Conservation (phyloP, 768 basidiomycete genomes). For the Rhodotorula sphaerocarpa region DNA sequence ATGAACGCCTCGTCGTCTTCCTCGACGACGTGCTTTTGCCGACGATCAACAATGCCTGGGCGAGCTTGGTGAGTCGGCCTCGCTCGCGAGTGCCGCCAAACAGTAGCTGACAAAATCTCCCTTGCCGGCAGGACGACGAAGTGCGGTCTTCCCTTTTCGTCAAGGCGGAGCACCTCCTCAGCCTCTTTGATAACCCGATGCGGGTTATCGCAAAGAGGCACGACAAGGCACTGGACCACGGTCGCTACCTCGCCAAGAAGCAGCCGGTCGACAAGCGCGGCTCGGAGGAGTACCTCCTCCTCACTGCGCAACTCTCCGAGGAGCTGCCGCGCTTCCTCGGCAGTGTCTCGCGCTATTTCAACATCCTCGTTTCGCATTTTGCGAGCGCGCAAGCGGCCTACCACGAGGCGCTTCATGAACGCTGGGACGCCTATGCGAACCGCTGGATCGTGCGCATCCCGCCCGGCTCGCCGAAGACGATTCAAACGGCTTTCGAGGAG, state of each 20-base stretch:
- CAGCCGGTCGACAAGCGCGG: slow-evolving; percentile 24
- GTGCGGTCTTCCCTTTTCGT: slow-evolving; percentile 27
- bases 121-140: slow-evolving; percentile 27
- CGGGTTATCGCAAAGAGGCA: slow-evolving; percentile 37
- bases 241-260: slow-evolving; percentile 28
- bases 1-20: slow-evolving; percentile 33
- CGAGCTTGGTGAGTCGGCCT: slow-evolving; percentile 33
- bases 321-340: slow-evolving; percentile 39
- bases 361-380: slow-evolving; percentile 34
- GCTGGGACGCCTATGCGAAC: slow-evolving; percentile 21
- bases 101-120: background rate
- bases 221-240: slow-evolving; percentile 34
- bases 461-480: background rate
- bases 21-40: slow-evolving; percentile 32
- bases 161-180: slow-evolving; percentile 35
- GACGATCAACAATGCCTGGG: slow-evolving; percentile 34
- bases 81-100: background rate
- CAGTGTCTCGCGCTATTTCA: slow-evolving; percentile 34
- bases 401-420: slow-evolving; percentile 20
- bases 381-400: slow-evolving; percentile 30
- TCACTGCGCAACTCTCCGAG: slow-evolving; percentile 36
- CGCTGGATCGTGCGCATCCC: slow-evolving; percentile 17
- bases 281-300: slow-evolving; percentile 33
- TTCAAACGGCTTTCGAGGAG: slow-evolving; percentile 8
- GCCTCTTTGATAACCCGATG: slow-evolving; percentile 35